Evolutionary conservation across 306 rosid genomes (phyloP).

Genomic region (Castanospermum australe): DNA sequence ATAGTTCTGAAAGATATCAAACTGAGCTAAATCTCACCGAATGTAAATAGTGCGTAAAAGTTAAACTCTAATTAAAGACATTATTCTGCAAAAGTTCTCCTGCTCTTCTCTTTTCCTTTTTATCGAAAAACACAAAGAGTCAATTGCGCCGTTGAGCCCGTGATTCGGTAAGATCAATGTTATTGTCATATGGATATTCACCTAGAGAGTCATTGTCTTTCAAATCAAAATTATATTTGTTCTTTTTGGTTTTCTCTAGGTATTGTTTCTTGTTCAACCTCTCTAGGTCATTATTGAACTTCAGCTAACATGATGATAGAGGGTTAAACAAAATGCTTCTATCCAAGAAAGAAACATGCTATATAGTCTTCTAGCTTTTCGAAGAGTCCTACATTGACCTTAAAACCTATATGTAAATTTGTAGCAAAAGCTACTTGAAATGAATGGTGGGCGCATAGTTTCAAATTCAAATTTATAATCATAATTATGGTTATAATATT

Average conservation of each 20-base stretch:
- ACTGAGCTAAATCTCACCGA: too few relatives aligned
- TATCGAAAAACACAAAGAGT: neutral
- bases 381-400: neutral
- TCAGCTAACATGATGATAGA: neutral
- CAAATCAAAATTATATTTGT: neutral
- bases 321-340: neutral
- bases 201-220: neutral
- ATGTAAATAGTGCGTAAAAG: too few relatives aligned
- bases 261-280: too few relatives aligned
- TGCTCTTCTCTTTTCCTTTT: too few relatives aligned
- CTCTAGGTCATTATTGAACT: neutral
- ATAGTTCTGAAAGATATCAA: too few relatives aligned
- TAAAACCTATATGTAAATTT: neutral
- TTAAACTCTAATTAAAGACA: too few relatives aligned
- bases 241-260: neutral
- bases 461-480: too few relatives aligned
- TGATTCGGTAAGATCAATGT: neutral
- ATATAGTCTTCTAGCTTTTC: neutral
- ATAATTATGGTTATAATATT: too few relatives aligned
- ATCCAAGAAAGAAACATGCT: too few relatives aligned
- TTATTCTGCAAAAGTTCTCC: neutral
- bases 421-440: neutral
- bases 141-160: neutral
- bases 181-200: neutral
- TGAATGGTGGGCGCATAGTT: neutral